Evolutionary conservation across 23 red algal species (phyloP), one percentile per base, ranked within the genome.

Genomic region (Agarophyton chilense): DNA sequence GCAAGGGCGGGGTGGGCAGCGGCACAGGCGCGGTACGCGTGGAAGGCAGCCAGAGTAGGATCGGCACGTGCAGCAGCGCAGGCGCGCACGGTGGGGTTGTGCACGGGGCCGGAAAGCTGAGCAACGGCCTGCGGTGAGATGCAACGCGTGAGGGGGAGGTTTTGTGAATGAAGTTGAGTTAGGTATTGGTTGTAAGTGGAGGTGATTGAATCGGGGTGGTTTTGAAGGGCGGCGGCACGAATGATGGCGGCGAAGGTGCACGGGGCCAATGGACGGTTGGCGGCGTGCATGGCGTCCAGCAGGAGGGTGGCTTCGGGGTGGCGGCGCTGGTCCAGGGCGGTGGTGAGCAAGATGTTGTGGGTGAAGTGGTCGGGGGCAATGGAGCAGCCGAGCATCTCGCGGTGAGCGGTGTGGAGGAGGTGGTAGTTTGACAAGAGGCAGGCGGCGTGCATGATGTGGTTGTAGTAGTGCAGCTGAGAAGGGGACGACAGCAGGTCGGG

Each of bases 361-460:
- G 77, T 81, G 53, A 41, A 13, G 57, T 31, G 52, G 52, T 81
- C 52, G 53, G 53, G 77, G 24, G 50, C 24, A 10, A 81, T 19
- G 36, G 26, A 12, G 51, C 45, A 63, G 55, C 25, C 10, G 12
- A 8, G 33, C 45, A 81, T 62, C 35, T 81, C 77, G 45, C 32
- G 24, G 52, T 63, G 57, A 5, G 77, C 77, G 29, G 50, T 57
- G 77, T 62, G 6, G 10, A 62, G 13, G 13, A 62, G 53, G 28
- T 56, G 7, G 33, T 44, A 81, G 52, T 81, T 22, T 7, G 14
- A 18, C 10, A 24, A 34, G 28, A 81, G 22, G 3, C 33, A 38
- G 2, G 77, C 77, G 39, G 57, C 77, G 38, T 43, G 57, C 77
- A 81, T 62, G 31, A 81, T 7, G 53, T 25, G 53, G 52, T 81